A percentile compares a stretch with the other conserved stretches of the same genome.
Evolutionary conservation across 352 stramenopile species (phyloP).

Genomic region (Globisporangium irregulare): DNA sequence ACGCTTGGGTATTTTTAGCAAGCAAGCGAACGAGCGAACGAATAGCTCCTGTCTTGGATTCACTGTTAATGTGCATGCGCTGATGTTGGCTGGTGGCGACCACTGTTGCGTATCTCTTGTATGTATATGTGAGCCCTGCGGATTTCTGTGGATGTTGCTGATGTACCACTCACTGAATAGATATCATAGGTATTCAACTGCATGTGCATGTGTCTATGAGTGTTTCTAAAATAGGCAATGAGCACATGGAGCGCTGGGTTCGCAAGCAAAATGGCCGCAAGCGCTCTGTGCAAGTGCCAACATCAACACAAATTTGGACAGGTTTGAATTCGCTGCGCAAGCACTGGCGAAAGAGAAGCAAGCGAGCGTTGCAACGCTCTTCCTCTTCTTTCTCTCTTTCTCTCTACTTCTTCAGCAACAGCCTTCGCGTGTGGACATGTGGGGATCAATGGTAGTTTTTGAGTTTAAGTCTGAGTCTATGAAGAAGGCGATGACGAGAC

Average conservation of each 20-base stretch:
- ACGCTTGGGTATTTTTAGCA: background rate
- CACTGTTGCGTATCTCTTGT: too few species aligned
- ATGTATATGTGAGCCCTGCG: too few species aligned
- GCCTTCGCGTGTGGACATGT: background rate
- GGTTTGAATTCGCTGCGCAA: background rate
- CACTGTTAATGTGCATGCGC: background rate
- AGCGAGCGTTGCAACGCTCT: background rate
- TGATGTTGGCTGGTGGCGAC: background rate
- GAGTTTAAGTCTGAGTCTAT: constrained; percentile 26
- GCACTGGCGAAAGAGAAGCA: background rate
- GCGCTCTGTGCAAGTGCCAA: background rate
- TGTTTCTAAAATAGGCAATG: background rate
- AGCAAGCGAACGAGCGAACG: background rate
- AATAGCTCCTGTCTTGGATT: background rate
- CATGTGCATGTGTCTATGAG: background rate
- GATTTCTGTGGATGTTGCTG: background rate
- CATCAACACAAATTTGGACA: background rate
- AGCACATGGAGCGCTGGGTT: background rate
- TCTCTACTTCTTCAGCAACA: background rate
- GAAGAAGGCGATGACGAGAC: background rate
- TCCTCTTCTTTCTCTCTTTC: background rate
- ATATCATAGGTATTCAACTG: background rate
- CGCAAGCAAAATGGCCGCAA: background rate
- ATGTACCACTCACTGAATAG: background rate
- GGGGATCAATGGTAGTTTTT: background rate